Evolutionary conservation across 1,139 yeast species (phyloP).

Genomic region (Lodderomyces orthopsilosis): DNA sequence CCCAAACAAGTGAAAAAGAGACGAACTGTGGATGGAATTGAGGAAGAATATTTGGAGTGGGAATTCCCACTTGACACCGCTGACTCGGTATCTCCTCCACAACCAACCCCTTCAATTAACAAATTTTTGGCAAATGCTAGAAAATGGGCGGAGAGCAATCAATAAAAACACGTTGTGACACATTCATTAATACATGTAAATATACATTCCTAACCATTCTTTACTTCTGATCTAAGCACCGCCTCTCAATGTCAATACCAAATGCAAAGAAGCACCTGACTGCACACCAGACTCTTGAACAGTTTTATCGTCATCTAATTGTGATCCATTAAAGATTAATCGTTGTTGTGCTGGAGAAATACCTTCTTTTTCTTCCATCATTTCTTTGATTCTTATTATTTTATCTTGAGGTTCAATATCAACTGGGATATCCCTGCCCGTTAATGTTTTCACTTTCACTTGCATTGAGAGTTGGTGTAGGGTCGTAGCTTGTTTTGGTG

Average conservation of each 20-base stretch:
- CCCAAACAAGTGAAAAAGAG: slow-evolving; percentile 59
- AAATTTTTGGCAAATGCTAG: slow-evolving; percentile 63
- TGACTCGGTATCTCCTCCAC: neutral
- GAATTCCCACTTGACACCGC: slow-evolving; percentile 48
- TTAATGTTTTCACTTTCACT: slow-evolving; percentile 69
- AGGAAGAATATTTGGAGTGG: slow-evolving; percentile 61
- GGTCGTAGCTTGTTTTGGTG: neutral
- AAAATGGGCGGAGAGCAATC: slow-evolving; percentile 45
- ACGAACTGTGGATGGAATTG: slow-evolving; percentile 39
- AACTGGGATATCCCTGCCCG: slow-evolving; percentile 83
- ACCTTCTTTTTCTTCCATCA: slow-evolving; percentile 95
- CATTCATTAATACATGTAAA: neutral
- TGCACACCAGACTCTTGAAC: slow-evolving; percentile 63
- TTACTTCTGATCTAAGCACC: slow-evolving; percentile 35
- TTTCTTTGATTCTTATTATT: slow-evolving; percentile 81
- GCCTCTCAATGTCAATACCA: slow-evolving; percentile 88
- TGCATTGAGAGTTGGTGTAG: slow-evolving; percentile 39
- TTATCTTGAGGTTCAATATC: slow-evolving; percentile 76
- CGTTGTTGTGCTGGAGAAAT: slow-evolving; percentile 97
- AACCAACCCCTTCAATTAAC: slow-evolving; percentile 23
- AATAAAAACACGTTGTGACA: neutral
- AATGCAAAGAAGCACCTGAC: slow-evolving; percentile 81
- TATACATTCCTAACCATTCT: neutral
- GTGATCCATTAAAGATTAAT: slow-evolving; percentile 86
- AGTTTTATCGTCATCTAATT: slow-evolving; percentile 77